A percentile compares a stretch with the other conserved stretches of the same genome.
phyloP scores from a whole-genome alignment of 768 basidiomycete genomes.

The Trametes maxima region DNA sequence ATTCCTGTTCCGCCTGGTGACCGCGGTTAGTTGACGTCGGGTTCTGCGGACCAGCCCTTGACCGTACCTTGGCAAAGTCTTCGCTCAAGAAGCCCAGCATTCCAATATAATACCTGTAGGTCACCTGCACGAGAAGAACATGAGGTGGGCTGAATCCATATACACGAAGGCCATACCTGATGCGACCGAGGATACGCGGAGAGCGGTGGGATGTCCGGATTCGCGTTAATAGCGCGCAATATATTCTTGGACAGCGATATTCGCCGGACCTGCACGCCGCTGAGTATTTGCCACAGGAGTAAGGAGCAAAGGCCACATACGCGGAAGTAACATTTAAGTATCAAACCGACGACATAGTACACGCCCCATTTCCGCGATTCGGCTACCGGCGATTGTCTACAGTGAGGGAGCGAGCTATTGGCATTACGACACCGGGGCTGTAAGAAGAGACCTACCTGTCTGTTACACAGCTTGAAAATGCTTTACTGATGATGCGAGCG shows the following conservation, averaged over 20 bases:
- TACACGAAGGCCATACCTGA: conserved; percentile 54
- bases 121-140: conserved; percentile 59
- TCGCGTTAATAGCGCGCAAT: conserved; percentile 83
- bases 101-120: conserved; percentile 92
- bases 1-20: conserved; percentile 76
- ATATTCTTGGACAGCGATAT: conserved; percentile 93
- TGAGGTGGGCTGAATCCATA: conserved; percentile 4
- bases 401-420: not conserved
- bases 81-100: conserved; percentile 94
- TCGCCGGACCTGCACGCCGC: conserved; percentile 70
- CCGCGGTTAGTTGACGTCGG: not conserved
- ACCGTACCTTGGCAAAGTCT: conserved; percentile 75
- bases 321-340: conserved; percentile 94
- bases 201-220: conserved; percentile 82
- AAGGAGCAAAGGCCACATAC: conserved; percentile 45
- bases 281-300: not conserved
- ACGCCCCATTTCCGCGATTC: conserved; percentile 88
- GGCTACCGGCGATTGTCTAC: conserved; percentile 65
- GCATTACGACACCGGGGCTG: not conserved
- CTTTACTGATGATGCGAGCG: conserved; percentile 83
- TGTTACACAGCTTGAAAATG: conserved; percentile 86
- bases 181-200: conserved; percentile 78
- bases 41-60: not conserved
- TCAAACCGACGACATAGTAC: conserved; percentile 88
- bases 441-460: conserved; percentile 55